Conservation (phyloP, 208 protist genomes). For the Angomonas deanei region DNA sequence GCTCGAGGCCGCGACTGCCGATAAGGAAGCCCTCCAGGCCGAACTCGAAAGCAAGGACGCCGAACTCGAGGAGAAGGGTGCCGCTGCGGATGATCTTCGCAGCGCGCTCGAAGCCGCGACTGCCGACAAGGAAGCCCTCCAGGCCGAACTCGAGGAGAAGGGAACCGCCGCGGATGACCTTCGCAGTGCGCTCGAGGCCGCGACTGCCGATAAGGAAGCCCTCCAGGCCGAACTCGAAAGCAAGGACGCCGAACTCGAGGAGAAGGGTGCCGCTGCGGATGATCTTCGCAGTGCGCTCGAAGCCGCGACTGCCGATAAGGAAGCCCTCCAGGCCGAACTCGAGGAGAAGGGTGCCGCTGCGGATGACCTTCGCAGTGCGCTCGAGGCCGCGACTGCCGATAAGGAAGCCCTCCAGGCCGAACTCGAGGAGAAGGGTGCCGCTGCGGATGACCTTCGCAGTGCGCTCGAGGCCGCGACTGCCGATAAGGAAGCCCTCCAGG, state of each 20-base stretch:
- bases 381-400: not conserved
- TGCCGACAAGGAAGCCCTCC: not conserved
- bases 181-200: not conserved
- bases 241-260: not conserved
- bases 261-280: not conserved
- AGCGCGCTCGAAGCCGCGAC: not conserved
- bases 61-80: not conserved
- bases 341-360: not conserved
- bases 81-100: not conserved
- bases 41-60: not conserved
- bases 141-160: not conserved
- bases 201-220: not conserved
- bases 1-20: not conserved
- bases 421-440: not conserved
- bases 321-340: not conserved
- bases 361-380: not conserved
- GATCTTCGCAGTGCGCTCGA: not conserved
- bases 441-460: not conserved
- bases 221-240: not conserved
- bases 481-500: not conserved
- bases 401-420: not conserved
- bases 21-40: not conserved
- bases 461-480: not conserved
- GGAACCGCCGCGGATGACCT: not conserved
- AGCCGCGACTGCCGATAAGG: not conserved